phyloP scores from a whole-genome alignment of 1,284 basidiomycete genomes.

The Xerocomus minutiporus region DNA sequence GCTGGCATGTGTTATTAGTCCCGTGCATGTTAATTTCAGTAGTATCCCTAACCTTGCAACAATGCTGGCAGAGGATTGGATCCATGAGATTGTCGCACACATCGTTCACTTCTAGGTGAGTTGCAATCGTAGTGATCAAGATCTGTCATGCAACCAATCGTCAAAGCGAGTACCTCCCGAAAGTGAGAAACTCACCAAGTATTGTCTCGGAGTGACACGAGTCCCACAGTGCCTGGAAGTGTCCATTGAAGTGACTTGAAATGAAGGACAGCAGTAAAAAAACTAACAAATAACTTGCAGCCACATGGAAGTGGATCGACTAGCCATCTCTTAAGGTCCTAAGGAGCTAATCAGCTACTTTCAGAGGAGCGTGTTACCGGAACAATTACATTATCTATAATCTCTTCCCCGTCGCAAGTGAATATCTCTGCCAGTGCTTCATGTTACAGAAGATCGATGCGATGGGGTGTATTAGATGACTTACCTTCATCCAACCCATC shows the following conservation, averaged over 20 bases:
- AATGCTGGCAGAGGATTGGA: neutral
- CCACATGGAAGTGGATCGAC: conserved; percentile 40
- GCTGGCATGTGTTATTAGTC: conserved; percentile 5
- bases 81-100: neutral
- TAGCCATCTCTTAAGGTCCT: conserved; percentile 39
- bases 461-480: neutral
- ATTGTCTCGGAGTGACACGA: conserved; percentile 30
- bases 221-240: conserved; percentile 27
- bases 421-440: conserved; percentile 17
- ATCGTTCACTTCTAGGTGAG: conserved; percentile 9
- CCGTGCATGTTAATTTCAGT: neutral
- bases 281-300: conserved; percentile 37
- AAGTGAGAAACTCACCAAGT: conserved; percentile 14
- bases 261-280: neutral
- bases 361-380: neutral
- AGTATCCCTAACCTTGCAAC: conserved; percentile 14
- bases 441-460: neutral
- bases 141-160: conserved; percentile 11
- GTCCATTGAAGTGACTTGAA: neutral
- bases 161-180: neutral
- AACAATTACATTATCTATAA: conserved; percentile 37
- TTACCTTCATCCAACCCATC: conserved; percentile 40
- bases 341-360: neutral
- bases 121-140: conserved; percentile 26
- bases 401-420: conserved; percentile 17